A percentile compares a stretch with the other conserved stretches of the same genome.
Conservation (phyloP, 2,329 filamentous ascomycete genomes). For the Camillea tinctor region DNA sequence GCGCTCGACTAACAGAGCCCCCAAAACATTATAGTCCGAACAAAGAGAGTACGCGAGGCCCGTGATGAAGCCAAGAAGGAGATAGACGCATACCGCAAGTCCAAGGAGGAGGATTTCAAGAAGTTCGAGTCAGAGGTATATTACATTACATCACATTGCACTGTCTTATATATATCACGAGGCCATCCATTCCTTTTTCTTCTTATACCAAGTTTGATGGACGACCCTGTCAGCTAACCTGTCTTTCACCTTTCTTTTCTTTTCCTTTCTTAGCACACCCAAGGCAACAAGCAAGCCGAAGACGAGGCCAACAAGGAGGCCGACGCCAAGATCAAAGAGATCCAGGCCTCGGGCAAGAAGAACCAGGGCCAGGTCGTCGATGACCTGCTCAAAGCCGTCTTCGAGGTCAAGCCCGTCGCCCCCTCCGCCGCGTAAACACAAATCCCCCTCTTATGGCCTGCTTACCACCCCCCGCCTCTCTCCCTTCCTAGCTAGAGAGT, state of each 20-base stretch:
- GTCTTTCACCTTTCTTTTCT: too few relatives aligned
- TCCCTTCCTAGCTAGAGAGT: too few relatives aligned
- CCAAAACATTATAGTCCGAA: constrained; percentile 58
- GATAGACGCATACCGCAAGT: constrained; percentile 85
- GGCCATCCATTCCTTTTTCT: not conserved
- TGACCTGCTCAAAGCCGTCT: constrained; percentile 80
- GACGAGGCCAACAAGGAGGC: constrained; percentile 78
- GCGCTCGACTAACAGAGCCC: not conserved
- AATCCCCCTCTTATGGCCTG: not conserved
- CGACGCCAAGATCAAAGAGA: constrained; percentile 77
- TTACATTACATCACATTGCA: too few relatives aligned
- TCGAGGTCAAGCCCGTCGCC: constrained; percentile 73
- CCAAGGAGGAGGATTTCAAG: constrained; percentile 94
- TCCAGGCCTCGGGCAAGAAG: constrained; percentile 77
- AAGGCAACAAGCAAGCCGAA: constrained; percentile 80
- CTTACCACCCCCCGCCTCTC: too few relatives aligned
- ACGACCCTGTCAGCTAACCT: too few relatives aligned
- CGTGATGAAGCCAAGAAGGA: constrained; percentile 96
- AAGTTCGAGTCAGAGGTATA: constrained; percentile 75
- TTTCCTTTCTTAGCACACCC: constrained; percentile 68
- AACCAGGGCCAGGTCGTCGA: constrained; percentile 76
- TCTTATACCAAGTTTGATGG: too few relatives aligned
- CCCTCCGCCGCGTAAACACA: constrained; percentile 33
- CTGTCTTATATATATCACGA: too few relatives aligned
- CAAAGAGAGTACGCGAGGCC: constrained; percentile 95